A percentile compares a stretch with the other conserved stretches of the same genome.
These are phyloP conservation scores for Conticribra guillardii DNA, from an alignment of 108 stramenopile genomes.

Conservation along the genomic window DNA sequence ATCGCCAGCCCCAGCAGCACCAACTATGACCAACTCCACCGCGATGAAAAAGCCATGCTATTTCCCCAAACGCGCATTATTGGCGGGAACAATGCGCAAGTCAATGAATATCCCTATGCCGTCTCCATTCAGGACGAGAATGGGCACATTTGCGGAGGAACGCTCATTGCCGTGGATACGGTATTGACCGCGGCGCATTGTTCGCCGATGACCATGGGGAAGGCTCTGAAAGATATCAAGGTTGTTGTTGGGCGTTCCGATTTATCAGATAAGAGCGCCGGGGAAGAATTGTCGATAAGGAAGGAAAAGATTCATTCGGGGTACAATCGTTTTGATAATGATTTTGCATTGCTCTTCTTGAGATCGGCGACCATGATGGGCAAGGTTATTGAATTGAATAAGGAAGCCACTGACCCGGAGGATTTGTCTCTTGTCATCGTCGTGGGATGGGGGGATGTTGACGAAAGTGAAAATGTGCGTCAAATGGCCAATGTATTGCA, in stretches of 20 bases:
- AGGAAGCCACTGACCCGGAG: not conserved
- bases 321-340: conserved; percentile 15
- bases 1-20: not conserved
- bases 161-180: conserved; percentile 15
- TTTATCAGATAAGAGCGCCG: not conserved
- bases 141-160: conserved; percentile 25
- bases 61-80: conserved; percentile 16
- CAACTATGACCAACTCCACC: not conserved
- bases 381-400: conserved; percentile 8
- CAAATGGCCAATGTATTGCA: conserved; percentile 1
- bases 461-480: not conserved
- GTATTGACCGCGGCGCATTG: conserved; percentile 37
- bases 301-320: conserved; percentile 17
- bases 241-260: conserved; percentile 16
- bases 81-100: not conserved
- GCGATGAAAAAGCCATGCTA: not conserved
- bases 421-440: conserved; percentile 4
- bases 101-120: conserved; percentile 4
- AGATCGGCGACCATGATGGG: conserved; percentile 5
- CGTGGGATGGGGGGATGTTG: conserved; percentile 25
- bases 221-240: not conserved
- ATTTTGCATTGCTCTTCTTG: conserved; percentile 25
- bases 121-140: conserved; percentile 25
- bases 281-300: conserved; percentile 14
- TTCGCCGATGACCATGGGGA: not conserved